Evolutionary conservation across 495 filamentous ascomycete species (phyloP).

Genomic region (Cladorrhinum samala): DNA sequence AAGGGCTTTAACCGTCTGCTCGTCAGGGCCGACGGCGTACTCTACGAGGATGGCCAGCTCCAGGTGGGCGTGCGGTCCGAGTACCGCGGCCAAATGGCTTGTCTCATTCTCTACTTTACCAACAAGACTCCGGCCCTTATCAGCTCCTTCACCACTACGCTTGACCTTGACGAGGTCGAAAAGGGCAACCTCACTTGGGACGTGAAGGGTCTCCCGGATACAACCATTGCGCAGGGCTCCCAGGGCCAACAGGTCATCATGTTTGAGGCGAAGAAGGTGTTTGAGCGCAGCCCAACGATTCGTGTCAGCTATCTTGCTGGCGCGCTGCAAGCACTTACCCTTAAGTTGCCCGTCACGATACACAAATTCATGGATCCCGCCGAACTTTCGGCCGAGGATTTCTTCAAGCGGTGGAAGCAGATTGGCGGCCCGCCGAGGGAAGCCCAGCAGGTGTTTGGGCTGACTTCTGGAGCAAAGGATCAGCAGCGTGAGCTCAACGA

Average conservation of each 20-base stretch:
- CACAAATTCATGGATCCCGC: conserved; percentile 97
- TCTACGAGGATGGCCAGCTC: conserved; percentile 92
- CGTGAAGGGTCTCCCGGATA: conserved; percentile 82
- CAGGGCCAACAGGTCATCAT: conserved; percentile 94
- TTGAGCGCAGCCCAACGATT: conserved; percentile 81
- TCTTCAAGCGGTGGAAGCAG: conserved; percentile 98
- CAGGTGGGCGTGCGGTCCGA: conserved; percentile 90
- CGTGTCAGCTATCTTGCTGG: conserved; percentile 91
- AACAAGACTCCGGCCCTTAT: conserved; percentile 84
- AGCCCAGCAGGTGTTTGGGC: conserved; percentile 75
- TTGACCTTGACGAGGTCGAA: conserved; percentile 70
- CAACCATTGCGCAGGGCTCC: conserved; percentile 60
- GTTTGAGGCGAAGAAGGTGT: conserved; percentile 78
- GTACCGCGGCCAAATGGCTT: conserved; percentile 89
- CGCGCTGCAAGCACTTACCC: conserved; percentile 83
- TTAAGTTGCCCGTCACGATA: conserved; percentile 80
- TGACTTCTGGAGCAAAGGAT: conserved; percentile 43
- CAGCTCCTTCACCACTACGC: conserved; percentile 85
- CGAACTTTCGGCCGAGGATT: conserved; percentile 76
- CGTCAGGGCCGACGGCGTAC: conserved; percentile 71
- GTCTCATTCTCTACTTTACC: conserved; percentile 89
- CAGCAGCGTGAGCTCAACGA: conserved; percentile 47
- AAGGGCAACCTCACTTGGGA: conserved; percentile 69
- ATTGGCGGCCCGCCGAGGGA: conserved; percentile 87
- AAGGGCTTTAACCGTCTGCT: conserved; percentile 81